phyloP scores from a whole-genome alignment of 2,329 filamentous ascomycete genomes.

The Aspergillus fumigatus region DNA sequence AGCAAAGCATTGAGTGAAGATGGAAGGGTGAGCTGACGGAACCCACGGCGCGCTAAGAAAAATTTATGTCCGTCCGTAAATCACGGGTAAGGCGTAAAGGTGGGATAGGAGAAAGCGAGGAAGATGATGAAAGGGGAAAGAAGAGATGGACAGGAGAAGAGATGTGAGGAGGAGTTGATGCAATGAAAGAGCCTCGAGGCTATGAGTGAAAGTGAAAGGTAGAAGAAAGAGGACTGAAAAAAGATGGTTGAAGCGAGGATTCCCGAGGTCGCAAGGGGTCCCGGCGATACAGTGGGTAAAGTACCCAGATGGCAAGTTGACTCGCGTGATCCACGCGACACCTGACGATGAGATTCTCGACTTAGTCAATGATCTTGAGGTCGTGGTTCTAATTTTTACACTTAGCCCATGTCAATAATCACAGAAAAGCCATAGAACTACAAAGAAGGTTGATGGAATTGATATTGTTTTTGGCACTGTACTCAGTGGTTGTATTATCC shows the following conservation, averaged over 20 bases:
- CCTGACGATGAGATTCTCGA: not conserved
- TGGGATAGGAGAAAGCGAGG: constrained; percentile 5
- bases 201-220: not conserved
- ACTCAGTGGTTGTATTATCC: not conserved
- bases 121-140: constrained; percentile 4
- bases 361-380: not conserved
- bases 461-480: not conserved
- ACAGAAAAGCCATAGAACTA: not conserved
- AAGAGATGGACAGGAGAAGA: constrained; percentile 13
- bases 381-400: not conserved
- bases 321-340: not conserved
- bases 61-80: not conserved
- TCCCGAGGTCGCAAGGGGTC: not conserved
- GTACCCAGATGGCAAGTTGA: not conserved
- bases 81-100: not conserved
- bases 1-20: constrained; percentile 29
- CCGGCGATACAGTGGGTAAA: not conserved
- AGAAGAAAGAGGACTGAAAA: constrained; percentile 12
- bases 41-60: constrained; percentile 2
- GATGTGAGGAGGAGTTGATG: constrained; percentile 15
- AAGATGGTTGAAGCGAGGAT: constrained; percentile 6
- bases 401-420: not conserved
- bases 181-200: constrained; percentile 13
- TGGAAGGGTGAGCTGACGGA: constrained; percentile 5
- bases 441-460: not conserved